Conservation (phyloP, 1,284 basidiomycete species). For the Volvariella volvacea region DNA sequence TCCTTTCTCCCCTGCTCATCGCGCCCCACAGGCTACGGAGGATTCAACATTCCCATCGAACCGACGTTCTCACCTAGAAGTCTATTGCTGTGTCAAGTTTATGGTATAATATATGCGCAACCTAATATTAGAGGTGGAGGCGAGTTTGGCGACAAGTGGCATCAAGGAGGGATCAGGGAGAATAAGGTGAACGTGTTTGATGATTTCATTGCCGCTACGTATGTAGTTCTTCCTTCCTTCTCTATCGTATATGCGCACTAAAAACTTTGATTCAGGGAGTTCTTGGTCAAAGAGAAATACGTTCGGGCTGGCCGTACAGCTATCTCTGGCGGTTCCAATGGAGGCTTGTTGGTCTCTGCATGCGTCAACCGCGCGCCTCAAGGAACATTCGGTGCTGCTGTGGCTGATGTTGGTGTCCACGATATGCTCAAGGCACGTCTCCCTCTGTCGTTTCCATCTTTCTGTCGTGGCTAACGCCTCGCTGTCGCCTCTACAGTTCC, state of each 20-base stretch:
- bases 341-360: conserved; percentile 76
- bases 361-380: conserved; percentile 76
- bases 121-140: conserved; percentile 78
- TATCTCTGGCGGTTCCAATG: conserved; percentile 76
- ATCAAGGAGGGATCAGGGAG: conserved; percentile 63
- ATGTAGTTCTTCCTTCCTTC: conserved; percentile 18
- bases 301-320: conserved; percentile 68
- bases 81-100: conserved; percentile 72
- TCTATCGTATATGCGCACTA: no score
- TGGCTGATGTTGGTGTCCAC: conserved; percentile 77
- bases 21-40: conserved; percentile 74
- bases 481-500: conserved; percentile 1
- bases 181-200: conserved; percentile 78
- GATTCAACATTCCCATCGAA: conserved; percentile 68
- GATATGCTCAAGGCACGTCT: conserved; percentile 68
- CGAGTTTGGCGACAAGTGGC: conserved; percentile 84
- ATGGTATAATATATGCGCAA: conserved; percentile 69
- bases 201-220: conserved; percentile 79
- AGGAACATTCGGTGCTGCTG: conserved; percentile 72
- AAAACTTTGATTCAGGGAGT: conserved; percentile 59
- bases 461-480: conserved; percentile 5
- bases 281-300: conserved; percentile 67
- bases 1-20: no score
- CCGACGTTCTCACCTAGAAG: conserved; percentile 71
- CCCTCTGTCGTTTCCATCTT: not conserved